phyloP scores from a whole-genome alignment of 1,139 yeast genomes.

The Nakaseomyces glabratus region DNA sequence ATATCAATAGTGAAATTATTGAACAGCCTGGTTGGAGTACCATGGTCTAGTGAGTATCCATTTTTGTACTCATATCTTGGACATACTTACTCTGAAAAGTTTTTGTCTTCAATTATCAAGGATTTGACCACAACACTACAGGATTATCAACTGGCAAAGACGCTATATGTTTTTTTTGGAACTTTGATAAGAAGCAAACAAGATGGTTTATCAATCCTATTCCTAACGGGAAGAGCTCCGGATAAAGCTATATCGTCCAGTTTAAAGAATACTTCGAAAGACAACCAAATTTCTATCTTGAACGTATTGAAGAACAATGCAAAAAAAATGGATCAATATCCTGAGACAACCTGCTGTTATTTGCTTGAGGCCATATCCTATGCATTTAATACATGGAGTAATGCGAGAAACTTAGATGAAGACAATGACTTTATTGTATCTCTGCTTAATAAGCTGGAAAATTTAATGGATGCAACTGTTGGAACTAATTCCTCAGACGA shows the following conservation, averaged over 20 bases:
- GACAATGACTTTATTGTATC: constrained; percentile 45
- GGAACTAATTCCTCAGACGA: constrained; percentile 27
- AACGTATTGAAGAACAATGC: constrained; percentile 53
- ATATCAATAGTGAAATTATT: constrained; percentile 48
- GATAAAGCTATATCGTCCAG: neutral
- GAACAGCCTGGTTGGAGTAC: constrained; percentile 51
- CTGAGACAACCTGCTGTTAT: constrained; percentile 46
- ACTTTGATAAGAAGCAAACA: constrained; percentile 70
- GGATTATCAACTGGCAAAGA: constrained; percentile 45
- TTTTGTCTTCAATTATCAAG: constrained; percentile 48
- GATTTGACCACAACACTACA: constrained; percentile 57
- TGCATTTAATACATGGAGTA: constrained; percentile 63
- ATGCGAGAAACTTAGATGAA: constrained; percentile 43
- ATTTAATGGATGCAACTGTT: constrained; percentile 13
- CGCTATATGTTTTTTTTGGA: constrained; percentile 64
- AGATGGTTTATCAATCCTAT: constrained; percentile 73
- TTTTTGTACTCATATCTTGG: constrained; percentile 79
- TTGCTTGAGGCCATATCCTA: constrained; percentile 56
- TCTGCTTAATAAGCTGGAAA: constrained; percentile 36
- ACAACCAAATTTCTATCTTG: constrained; percentile 36
- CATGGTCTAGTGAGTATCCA: constrained; percentile 49
- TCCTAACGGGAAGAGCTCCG: constrained; percentile 52
- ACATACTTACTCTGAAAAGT: constrained; percentile 46
- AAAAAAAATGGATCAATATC: constrained; percentile 43
- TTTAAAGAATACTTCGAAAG: constrained; percentile 2